Base-by-base conservation (phyloP, 495 filamentous ascomycete species). In the Neurospora sp. region DNA sequence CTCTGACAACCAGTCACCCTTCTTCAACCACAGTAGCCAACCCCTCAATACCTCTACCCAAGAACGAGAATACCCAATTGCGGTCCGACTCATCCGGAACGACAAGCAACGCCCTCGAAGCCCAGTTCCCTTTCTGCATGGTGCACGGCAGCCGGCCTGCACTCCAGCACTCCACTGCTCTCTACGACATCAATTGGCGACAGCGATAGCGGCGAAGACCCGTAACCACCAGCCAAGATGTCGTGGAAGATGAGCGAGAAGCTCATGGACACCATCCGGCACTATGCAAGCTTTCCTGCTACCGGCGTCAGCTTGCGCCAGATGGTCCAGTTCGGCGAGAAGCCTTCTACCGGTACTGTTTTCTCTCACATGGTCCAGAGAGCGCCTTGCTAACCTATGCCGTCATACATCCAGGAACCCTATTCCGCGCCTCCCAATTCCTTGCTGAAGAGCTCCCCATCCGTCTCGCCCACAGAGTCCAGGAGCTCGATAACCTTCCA, bases 301-400 rank as follows among this genome's bases (percentile, higher is more conserved):
- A 99, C 96, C 46, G 96, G 96, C 75, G 95, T 97, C 77, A 97
- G 94, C 78, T 85, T 99, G 81, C 88, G 96, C 81, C 96, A 99
- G 86, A 98, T 98, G 96, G 96, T 99, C 70, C 96, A 98, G 82
- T 99, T 98, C 83, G 96, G 96, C 72, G 93, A 96, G 82, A 90
- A 87, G 77, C 94, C 94, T 35, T 96, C 93, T 12, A 91, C 90
- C 77, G n/a, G n/a, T n/a, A n/a, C n/a, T n/a, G n/a, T n/a, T n/a
- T n/a, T n/a, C n/a, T n/a, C n/a, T n/a, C n/a, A n/a, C 71, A 72
- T 10, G 8, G 18, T 60, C 49, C 10, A 20, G 49, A 60, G 27
- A 60, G 54, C 54, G 27, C 27, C 54, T 35, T 66, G 46, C 35
- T 69, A 18, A 72, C 44, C 46, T 10, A 35, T n/a, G n/a, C 49